Evolutionary conservation across 169 alveolate genomes (phyloP), one percentile per base, ranked within the genome.

Genomic region (Eimeria mitis): DNA sequence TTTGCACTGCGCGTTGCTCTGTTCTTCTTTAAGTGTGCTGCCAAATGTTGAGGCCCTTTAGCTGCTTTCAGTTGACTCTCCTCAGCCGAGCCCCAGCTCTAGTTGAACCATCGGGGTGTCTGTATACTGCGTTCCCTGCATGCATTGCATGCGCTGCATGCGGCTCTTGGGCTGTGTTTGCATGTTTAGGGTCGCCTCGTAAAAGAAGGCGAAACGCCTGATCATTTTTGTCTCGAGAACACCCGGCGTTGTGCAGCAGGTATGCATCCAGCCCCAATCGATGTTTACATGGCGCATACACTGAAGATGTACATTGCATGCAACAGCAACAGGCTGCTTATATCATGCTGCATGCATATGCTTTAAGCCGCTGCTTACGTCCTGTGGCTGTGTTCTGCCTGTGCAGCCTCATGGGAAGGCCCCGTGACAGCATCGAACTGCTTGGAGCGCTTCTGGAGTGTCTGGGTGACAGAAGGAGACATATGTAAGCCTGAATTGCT

Each of bases 161-260:
- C 79, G 6, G 79, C 13, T 2, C 37, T 1, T 81, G 21, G 4
- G 76, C 75, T 59, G 31, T 44, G 76, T 61, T 59, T 59, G 68
- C 16, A 28, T 28, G 28, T 59, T 25, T 75, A 89, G 95, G 95
- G 95, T 13, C 95, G 95, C 71, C 95, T 89, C 5, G 87, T 89
- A 25, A n/a, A 65, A 65, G 79, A 89, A 34, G 89, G 95, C 25
- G 89, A n/a, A 40, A 44, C 2, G 6, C 95, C 95, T 0, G 89
- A 71, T 4, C 95, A 89, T 19, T 89, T 89, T 42, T 89, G 95
- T 16, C 87, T 89, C 4, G 42, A 16, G 44, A 40, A 59, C 52
- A 89, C 95, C 7, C 65, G 68, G 61, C 28, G 4, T 25, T 40
- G 40, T 25, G 61, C 40, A 8, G 63, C 87, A 76, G 28, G 87